These are phyloP conservation scores for Ammopiptanthus mongolicus DNA, from an alignment of 306 rosid genomes.

Conservation along the genomic window DNA sequence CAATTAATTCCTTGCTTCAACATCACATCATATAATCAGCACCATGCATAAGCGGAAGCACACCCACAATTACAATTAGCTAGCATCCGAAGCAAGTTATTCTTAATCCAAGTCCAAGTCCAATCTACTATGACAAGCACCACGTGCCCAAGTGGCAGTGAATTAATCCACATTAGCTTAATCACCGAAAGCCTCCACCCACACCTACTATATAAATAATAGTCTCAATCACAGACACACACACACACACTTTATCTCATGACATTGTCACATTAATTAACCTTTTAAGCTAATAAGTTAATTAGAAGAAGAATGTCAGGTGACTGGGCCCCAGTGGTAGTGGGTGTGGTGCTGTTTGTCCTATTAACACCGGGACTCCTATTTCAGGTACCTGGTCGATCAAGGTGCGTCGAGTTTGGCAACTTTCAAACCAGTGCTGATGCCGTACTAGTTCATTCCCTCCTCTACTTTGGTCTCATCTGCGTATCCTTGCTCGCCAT, in stretches of 20 bases:
- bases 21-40: neutral
- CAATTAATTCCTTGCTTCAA: slow-evolving; percentile 36
- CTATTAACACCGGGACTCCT: slow-evolving; percentile 72
- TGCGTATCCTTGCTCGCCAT: slow-evolving; percentile 63
- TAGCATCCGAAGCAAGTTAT: slow-evolving; percentile 39
- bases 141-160: slow-evolving; percentile 23
- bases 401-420: slow-evolving; percentile 73
- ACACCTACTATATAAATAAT: neutral
- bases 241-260: too few relatives aligned
- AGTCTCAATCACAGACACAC: too few relatives aligned
- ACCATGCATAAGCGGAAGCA: neutral
- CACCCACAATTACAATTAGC: neutral
- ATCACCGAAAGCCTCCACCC: neutral
- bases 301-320: slow-evolving; percentile 41
- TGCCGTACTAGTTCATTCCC: slow-evolving; percentile 66
- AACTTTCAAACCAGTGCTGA: slow-evolving; percentile 82
- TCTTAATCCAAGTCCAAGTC: slow-evolving; percentile 30
- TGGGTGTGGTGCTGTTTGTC: slow-evolving; percentile 65
- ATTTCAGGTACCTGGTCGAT: slow-evolving; percentile 72
- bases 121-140: neutral
- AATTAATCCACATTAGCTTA: slow-evolving; percentile 15
- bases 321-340: slow-evolving; percentile 84
- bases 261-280: too few relatives aligned
- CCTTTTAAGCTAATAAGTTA: too few relatives aligned
- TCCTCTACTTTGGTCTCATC: slow-evolving; percentile 74